phyloP scores from a whole-genome alignment of 169 alveolate genomes.

The Besnoitia besnoiti region DNA sequence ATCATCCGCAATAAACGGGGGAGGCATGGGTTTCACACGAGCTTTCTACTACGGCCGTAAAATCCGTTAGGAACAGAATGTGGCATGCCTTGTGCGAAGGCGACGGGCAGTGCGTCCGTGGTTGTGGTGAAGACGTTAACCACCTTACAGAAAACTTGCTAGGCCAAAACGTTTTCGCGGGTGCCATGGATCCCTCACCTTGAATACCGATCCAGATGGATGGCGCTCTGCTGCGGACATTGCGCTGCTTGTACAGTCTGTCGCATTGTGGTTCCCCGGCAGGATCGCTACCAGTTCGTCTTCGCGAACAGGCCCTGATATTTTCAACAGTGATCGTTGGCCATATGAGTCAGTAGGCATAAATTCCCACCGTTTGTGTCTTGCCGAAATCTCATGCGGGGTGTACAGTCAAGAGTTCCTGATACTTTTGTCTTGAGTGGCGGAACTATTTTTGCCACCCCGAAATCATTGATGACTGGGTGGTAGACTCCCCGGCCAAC shows the following conservation, averaged over 20 bases:
- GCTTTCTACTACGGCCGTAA: conserved; percentile 20
- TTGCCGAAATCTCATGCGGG: conserved; percentile 3
- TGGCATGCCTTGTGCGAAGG: not conserved
- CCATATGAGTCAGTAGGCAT: not conserved
- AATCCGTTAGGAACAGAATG: not conserved
- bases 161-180: too few species aligned
- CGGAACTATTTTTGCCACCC: not conserved
- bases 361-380: not conserved
- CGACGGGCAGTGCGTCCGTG: not conserved
- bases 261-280: not conserved
- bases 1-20: too few species aligned
- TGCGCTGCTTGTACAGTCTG: too few species aligned
- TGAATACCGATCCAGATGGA: not conserved
- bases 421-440: not conserved
- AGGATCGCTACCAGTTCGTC: not conserved
- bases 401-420: not conserved
- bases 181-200: not conserved
- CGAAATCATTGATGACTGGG: not conserved
- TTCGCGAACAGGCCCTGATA: not conserved
- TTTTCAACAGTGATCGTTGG: not conserved
- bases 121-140: not conserved
- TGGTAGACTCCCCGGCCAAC: not conserved
- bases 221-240: too few species aligned
- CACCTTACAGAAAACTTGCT: not conserved
- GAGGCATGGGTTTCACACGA: too few species aligned